A percentile compares a stretch with the other conserved stretches of the same genome.
phyloP scores from a whole-genome alignment of 108 stramenopile species.

The Conticribra weissflogii region DNA sequence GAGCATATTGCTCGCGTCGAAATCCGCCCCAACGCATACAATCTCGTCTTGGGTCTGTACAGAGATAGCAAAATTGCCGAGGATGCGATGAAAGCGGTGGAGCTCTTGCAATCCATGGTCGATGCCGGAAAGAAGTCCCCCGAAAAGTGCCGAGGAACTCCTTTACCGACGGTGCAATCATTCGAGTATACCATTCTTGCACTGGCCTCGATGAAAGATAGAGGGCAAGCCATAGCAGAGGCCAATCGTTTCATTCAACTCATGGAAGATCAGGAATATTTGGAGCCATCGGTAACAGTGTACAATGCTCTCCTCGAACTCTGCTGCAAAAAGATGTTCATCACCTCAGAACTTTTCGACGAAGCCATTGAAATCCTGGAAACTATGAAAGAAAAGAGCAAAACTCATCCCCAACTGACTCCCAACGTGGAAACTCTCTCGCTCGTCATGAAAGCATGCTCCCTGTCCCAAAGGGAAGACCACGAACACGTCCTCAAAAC shows the following conservation, averaged over 20 bases:
- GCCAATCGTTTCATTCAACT: constrained; percentile 38
- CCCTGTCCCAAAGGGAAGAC: constrained; percentile 33
- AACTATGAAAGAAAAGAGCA: constrained; percentile 28
- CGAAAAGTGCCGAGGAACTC: constrained; percentile 25
- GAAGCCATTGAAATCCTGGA: constrained; percentile 24
- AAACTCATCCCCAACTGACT: constrained; percentile 6
- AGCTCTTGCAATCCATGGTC: constrained; percentile 47
- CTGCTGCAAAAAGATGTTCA: constrained; percentile 26
- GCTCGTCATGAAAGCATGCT: constrained; percentile 50
- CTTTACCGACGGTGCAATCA: constrained; percentile 46
- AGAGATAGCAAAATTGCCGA: constrained; percentile 37
- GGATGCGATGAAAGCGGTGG: constrained; percentile 34
- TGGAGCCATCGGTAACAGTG: constrained; percentile 28
- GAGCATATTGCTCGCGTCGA: constrained; percentile 41
- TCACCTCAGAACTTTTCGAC: constrained; percentile 22
- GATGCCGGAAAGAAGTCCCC: constrained; percentile 26
- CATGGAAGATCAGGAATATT: constrained; percentile 34
- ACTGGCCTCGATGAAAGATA: constrained; percentile 32
- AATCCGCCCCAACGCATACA: constrained; percentile 44
- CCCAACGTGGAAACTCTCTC: constrained; percentile 44
- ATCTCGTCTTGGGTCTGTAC: constrained; percentile 42
- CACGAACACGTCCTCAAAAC: constrained; percentile 31
- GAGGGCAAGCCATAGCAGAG: constrained; percentile 15
- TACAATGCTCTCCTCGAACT: constrained; percentile 47
- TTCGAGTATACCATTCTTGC: constrained; percentile 46